A percentile compares a stretch with the other conserved stretches of the same genome.
These are phyloP conservation scores for Apiotrichum brassicae DNA, from an alignment of 1,284 basidiomycete genomes.

Conservation along the genomic window DNA sequence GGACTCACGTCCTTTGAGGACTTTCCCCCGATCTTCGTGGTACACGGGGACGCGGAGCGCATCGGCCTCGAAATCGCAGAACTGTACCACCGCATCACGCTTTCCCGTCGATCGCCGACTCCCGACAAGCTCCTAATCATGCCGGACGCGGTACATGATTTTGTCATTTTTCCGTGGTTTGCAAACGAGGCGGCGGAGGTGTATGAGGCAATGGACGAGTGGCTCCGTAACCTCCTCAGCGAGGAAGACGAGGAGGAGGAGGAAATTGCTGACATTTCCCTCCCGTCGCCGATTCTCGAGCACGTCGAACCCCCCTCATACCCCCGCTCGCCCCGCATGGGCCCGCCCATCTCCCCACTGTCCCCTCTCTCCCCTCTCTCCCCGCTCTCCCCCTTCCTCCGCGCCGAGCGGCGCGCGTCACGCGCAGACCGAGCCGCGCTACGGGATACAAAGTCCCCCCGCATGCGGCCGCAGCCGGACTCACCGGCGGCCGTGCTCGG, in stretches of 20 bases:
- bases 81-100: conserved; percentile 28
- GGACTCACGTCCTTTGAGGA: conserved; percentile 18
- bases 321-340: background rate
- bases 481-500: conserved; percentile 28
- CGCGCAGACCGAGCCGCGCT: conserved; percentile 9
- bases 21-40: conserved; percentile 39
- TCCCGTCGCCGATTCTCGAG: background rate
- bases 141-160: conserved; percentile 39
- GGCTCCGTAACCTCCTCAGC: conserved; percentile 28
- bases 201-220: conserved; percentile 35
- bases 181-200: conserved; percentile 29
- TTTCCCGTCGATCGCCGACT: conserved; percentile 8
- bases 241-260: conserved; percentile 12
- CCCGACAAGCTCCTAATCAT: conserved; percentile 23
- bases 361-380: background rate
- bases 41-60: conserved; percentile 39
- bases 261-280: conserved; percentile 1
- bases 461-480: conserved; percentile 20
- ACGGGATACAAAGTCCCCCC: conserved; percentile 19
- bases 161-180: conserved; percentile 42
- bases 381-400: conserved; percentile 3
- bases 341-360: background rate
- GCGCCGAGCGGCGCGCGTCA: background rate
- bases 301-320: background rate
- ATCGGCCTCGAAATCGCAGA: conserved; percentile 29